Conservation (phyloP, 306 rosid species). For the Hylodesmum podocarpum region DNA sequence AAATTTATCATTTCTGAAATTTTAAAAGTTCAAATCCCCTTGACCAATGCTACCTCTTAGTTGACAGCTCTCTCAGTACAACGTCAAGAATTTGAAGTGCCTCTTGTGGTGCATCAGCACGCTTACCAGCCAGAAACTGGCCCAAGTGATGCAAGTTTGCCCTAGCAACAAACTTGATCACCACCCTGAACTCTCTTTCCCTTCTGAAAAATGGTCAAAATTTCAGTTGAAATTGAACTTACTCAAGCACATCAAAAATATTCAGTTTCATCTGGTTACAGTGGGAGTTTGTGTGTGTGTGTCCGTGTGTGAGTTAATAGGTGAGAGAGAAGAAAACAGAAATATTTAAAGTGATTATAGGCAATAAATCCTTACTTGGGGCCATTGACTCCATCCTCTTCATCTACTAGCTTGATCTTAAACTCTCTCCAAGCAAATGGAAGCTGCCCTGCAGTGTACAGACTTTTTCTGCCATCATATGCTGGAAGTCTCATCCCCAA, state of each 20-base stretch:
- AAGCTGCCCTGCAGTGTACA: conserved; percentile 94
- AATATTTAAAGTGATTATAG: background rate
- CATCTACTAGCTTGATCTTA: conserved; percentile 67
- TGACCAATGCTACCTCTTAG: conserved; percentile 53
- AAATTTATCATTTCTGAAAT: background rate
- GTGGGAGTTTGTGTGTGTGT: background rate
- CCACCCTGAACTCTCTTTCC: conserved; percentile 77
- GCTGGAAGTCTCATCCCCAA: conserved; percentile 89
- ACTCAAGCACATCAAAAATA: background rate
- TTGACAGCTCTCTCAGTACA: conserved; percentile 79
- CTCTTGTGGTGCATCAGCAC: conserved; percentile 90
- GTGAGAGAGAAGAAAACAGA: background rate
- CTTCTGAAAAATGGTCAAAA: conserved; percentile 49
- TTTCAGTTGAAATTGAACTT: conserved; percentile 19
- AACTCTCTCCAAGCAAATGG: conserved; percentile 86
- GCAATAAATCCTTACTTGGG: conserved; percentile 61
- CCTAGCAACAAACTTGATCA: conserved; percentile 83
- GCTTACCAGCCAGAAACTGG: conserved; percentile 87
- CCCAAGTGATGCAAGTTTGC: conserved; percentile 96
- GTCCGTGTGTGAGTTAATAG: background rate
- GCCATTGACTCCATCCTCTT: conserved; percentile 61
- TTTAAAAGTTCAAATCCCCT: background rate
- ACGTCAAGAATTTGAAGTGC: conserved; percentile 92
- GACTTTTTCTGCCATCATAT: conserved; percentile 91
- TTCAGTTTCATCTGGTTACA: background rate